phyloP scores from a whole-genome alignment of 2,329 filamentous ascomycete genomes.

The Colletotrichum sojae region DNA sequence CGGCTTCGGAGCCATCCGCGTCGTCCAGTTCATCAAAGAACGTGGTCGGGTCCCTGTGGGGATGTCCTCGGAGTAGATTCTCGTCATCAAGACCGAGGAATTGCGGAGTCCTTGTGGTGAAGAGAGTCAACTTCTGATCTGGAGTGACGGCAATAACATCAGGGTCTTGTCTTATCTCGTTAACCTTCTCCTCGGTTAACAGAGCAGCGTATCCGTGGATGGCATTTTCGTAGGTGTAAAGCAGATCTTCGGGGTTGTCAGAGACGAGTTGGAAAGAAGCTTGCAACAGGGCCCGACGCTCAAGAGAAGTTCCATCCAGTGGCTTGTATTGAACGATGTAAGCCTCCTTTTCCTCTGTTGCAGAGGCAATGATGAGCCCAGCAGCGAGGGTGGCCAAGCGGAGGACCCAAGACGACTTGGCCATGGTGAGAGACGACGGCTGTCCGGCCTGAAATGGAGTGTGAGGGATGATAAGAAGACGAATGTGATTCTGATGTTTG shows the following conservation, averaged over 20 bases:
- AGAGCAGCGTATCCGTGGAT: slow-evolving; percentile 10
- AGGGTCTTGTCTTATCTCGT: neutral
- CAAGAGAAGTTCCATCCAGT: too few species aligned
- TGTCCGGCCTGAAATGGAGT: neutral
- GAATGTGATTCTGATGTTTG: too few species aligned
- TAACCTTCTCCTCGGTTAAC: slow-evolving; percentile 6
- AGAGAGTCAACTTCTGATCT: slow-evolving; percentile 19
- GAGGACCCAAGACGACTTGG: neutral
- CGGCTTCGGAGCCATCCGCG: neutral
- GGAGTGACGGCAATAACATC: neutral
- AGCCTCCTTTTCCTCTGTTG: neutral
- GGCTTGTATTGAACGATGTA: neutral
- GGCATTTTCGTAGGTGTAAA: slow-evolving; percentile 7
- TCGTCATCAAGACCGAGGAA: slow-evolving; percentile 33
- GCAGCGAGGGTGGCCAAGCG: neutral
- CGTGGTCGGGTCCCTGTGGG: neutral
- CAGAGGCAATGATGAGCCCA: neutral
- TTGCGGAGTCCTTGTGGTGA: slow-evolving; percentile 32
- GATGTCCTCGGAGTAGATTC: neutral
- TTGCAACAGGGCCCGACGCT: neutral
- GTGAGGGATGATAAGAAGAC: too few species aligned
- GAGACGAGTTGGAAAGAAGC: neutral
- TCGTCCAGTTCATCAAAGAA: neutral
- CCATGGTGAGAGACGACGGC: neutral
- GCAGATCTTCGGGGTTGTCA: neutral